These are phyloP conservation scores for Penicillium hordei DNA, from an alignment of 2,329 filamentous ascomycete species.

Conservation along the genomic window DNA sequence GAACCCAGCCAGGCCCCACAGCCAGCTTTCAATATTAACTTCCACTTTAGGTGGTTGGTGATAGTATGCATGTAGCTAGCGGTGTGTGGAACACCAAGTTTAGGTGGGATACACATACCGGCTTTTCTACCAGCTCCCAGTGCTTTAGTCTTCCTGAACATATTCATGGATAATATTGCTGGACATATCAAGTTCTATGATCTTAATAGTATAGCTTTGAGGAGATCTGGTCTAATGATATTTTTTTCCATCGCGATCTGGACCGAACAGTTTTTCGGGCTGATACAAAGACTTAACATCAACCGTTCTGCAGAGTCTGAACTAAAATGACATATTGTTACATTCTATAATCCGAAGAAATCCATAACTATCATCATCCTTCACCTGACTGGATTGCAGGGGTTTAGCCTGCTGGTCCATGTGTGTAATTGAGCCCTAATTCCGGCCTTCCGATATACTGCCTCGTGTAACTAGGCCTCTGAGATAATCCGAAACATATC, in stretches of 20 bases:
- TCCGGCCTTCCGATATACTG: slow-evolving; percentile 8
- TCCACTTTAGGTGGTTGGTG: too few species aligned
- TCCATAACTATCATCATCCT: background rate
- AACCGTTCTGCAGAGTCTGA: background rate
- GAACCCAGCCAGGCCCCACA: background rate
- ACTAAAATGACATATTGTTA: slow-evolving; percentile 1
- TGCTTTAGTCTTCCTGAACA: background rate
- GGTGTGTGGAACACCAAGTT: background rate
- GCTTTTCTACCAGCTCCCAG: background rate
- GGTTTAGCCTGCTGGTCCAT: background rate
- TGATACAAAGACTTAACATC: slow-evolving; percentile 2
- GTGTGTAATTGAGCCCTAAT: slow-evolving; percentile 1
- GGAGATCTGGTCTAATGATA: background rate
- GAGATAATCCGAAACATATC: slow-evolving; percentile 1
- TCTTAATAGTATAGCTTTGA: background rate
- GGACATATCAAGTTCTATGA: background rate
- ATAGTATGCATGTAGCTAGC: background rate
- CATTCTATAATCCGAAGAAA: slow-evolving; percentile 1
- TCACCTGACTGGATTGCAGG: slow-evolving; percentile 2
- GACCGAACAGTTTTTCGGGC: background rate
- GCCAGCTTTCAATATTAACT: background rate
- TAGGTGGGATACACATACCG: background rate
- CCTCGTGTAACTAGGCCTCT: slow-evolving; percentile 3
- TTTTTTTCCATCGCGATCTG: background rate
- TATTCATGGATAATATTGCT: background rate